These are phyloP conservation scores for Boechera divaricarpa DNA, from an alignment of 345 rosid species.

Conservation along the genomic window DNA sequence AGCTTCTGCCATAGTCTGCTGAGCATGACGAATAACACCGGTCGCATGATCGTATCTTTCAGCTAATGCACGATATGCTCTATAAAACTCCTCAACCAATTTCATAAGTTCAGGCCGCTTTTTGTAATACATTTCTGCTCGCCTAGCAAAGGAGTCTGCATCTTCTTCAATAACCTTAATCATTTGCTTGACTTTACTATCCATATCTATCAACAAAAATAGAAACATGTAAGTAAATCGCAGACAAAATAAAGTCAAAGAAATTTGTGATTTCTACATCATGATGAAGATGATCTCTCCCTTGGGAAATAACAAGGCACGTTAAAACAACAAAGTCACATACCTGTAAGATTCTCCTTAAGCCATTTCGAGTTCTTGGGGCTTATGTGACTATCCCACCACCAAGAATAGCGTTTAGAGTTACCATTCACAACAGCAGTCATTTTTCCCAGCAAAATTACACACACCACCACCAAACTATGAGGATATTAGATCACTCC, in stretches of 20 bases:
- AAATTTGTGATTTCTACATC: background rate
- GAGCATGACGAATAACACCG: conserved; percentile 90
- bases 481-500: conserved; percentile 19
- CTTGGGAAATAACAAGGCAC: background rate
- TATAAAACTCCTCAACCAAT: conserved; percentile 96
- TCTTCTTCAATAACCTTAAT: conserved; percentile 97
- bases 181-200: conserved; percentile 92
- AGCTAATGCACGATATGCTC: conserved; percentile 97
- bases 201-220: conserved; percentile 72
- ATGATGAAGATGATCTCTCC: background rate
- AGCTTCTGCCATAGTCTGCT: conserved; percentile 88
- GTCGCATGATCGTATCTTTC: conserved; percentile 99
- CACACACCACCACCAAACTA: conserved; percentile 34
- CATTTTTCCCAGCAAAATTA: conserved; percentile 53
- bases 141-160: conserved; percentile 98
- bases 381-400: conserved; percentile 99
- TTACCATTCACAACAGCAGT: conserved; percentile 50
- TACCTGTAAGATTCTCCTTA: conserved; percentile 95
- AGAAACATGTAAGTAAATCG: conserved; percentile 1
- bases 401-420: conserved; percentile 88
- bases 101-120: conserved; percentile 98
- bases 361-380: conserved; percentile 99
- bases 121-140: conserved; percentile 99
- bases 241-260: conserved; percentile 18
- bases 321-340: background rate